Evolutionary conservation across 140 eudicot species (phyloP), one percentile per base, ranked within the genome.

Genomic region (Flaveria floridana): DNA sequence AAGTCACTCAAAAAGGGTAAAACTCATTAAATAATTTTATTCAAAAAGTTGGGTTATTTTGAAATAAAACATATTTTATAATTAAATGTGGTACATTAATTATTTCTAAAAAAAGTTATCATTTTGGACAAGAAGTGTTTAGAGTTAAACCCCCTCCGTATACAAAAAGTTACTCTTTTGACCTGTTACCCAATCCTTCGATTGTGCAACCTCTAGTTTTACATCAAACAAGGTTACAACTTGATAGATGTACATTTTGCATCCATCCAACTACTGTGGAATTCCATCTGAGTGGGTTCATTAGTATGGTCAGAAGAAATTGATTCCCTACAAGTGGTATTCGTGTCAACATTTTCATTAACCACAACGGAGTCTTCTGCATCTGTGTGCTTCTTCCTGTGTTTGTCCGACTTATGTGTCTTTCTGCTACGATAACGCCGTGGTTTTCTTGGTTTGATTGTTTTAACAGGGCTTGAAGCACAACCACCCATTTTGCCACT

Each of bases 271-370:
- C 80, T 80, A 52, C 75, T 85, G 67, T 76, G 94, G 85, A 86
- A 87, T 79, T 87, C 88, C 76, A 65, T 18, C 16, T 85, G 88
- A 76, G 86, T 79, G 69, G 80, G 85, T 68, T 84, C 85, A 71
- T 70, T 77, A 46, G 90, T 50, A 26, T 80, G 76, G 56, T 82
- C 82, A 42, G 89, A 87, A 82, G 84, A 88, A 76, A 71, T 86
- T n/a, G 39, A 34, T 34, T 78, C 81, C 44, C 47, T 30, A 81
- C 86, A 63, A 12, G 85, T 76, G 39, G 94, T 73, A 15, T 84
- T 85, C n/a, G 80, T 82, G 8, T 84, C 88, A 66, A 79, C 78
- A 81, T 83, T 81, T 67, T 88, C 89, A 46, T 71, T 83, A 53
- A 52, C 73, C 0, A 55, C 70, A 42, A 5, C 77, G 9, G 73